Evolutionary conservation across 768 basidiomycete genomes (phyloP), one percentile per base, ranked within the genome.

Genomic region (Calocera cornea): DNA sequence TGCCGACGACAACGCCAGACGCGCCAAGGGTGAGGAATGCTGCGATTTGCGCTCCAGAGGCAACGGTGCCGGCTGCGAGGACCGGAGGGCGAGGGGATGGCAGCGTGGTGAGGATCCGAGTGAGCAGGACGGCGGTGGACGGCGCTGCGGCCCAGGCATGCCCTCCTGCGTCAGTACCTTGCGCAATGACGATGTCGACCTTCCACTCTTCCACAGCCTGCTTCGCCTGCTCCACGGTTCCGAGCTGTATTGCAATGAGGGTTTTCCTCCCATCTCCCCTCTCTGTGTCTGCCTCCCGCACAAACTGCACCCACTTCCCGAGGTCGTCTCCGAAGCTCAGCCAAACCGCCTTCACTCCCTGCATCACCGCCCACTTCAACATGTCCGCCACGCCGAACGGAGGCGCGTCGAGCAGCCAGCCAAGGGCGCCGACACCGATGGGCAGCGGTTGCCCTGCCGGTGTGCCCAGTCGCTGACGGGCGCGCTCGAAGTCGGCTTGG

Each of bases 141-240:
- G 83, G 82, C 7, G 87, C 83, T 41, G 79, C 73, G 24, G 76
- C 70, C 60, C 80, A 76, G 7, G 88, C 89, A 75, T 92, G 91
- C 31, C 91, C 91, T 8, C 91, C 91, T 41, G 88, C 83, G 76
- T 93, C 91, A 67, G 80, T 71, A 88, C 91, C 89, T 84, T 93
- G 91, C 1, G 84, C 87, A 19, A 93, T 85, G 66, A 93, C 75
- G 40, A 86, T 83, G 74, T 93, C 91, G 8, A 80, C 84, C 70
- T 85, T 83, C 84, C 86, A 89, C n/a, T 83, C 79, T 33, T 83
- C 77, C n/a, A 79, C 73, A 22, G 89, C 90, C 65, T 79, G 69
- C 22, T 81, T 75, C 7, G 87, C 88, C 67, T 88, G 83, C 67
- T 83, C 77, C 8, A 83, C 80, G 41, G 84, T 84, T 44, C 81